Conservation (phyloP, 164 flowering plant species). For the Dillenia turbinata region DNA sequence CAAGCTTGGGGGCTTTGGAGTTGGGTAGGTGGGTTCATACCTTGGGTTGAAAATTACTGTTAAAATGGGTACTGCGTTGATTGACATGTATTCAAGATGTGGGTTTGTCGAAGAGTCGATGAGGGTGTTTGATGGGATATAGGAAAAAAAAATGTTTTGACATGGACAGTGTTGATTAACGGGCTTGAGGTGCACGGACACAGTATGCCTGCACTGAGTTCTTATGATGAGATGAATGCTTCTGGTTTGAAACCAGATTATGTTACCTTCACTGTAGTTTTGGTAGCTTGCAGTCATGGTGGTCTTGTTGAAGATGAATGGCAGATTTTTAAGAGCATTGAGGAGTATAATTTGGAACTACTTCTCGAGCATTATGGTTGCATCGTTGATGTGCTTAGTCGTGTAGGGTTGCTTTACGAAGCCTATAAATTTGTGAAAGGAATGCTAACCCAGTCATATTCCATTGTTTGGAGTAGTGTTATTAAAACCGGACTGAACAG, state of each 20-base stretch:
- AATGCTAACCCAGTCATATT: constrained; percentile 36
- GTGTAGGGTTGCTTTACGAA: constrained; percentile 37
- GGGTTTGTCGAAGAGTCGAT: constrained; percentile 34
- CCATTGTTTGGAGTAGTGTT: constrained; percentile 23
- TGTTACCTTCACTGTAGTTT: constrained; percentile 26
- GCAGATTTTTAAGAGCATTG: constrained; percentile 36
- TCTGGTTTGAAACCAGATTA: constrained; percentile 29
- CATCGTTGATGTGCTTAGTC: constrained; percentile 49
- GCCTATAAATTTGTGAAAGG: constrained; percentile 35
- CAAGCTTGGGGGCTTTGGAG: constrained; percentile 34
- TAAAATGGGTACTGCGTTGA: constrained; percentile 34
- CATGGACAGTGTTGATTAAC: constrained; percentile 44
- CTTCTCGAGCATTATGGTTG: constrained; percentile 43
- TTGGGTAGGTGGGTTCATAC: constrained; percentile 38
- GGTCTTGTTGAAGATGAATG: constrained; percentile 47
- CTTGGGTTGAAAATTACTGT: constrained; percentile 20
- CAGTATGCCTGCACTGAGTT: constrained; percentile 23
- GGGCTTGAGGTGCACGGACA: constrained; percentile 49
- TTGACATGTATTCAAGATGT: constrained; percentile 42
- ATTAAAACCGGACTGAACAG: no score
- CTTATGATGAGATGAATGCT: constrained; percentile 33
- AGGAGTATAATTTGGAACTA: constrained; percentile 29
- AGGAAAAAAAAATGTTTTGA: constrained; percentile 29
- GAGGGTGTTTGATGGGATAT: constrained; percentile 37
- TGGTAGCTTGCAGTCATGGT: constrained; percentile 51